Base-by-base conservation (phyloP, 1,284 basidiomycete genomes). In the Athelia sp. region DNA sequence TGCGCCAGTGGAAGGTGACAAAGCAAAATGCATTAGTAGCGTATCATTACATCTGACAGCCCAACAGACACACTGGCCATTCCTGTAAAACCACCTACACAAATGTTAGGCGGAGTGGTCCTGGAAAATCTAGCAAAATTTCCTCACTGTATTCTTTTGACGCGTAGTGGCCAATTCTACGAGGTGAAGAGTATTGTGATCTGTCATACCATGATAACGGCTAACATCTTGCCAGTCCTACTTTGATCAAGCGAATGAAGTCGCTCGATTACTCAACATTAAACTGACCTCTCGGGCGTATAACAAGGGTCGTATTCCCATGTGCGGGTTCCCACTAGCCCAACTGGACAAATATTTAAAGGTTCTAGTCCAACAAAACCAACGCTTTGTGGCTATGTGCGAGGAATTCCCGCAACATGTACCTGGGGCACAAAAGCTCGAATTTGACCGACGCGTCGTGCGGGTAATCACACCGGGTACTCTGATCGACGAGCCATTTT, bases 91-190 rank as follows among this genome's bases (percentile, higher is more conserved):
- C 45, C 47, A 26, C 40, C 63, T 61, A 52, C 74, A 82, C 17
- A 73, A 71, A 67, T 73, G 43, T 76, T 96, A 4, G 84, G 89
- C 2, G 73, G 65, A 46, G 82, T 83, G 55, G 84, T 97, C 19
- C 73, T 82, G 53, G 68, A 79, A 17, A 92, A 95, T 62, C 74
- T 88, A 32, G 69, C 73, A 32, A 79, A 74, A 47, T 97, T 93
- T 63, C 89, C 94, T 13, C 88, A 94, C 61, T 95, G 92, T 61
- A 78, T 96, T 29, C 73, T 97, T 17, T 75, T 98, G 4, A 97
- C 93, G 3, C 82, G 92, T 50, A 93, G 97, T 13, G 94, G 94
- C 17, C 87, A 92, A 58, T 98, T 98, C 66, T 98, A 95, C 64
- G 94, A 98, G 78, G 94, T 92, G 62, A 49, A 68, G n/a, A n/a